Evolutionary conservation across 176 grass and related monocot species (phyloP), one percentile per base, ranked within the genome.

Genomic region (Hordeum vulgare): DNA sequence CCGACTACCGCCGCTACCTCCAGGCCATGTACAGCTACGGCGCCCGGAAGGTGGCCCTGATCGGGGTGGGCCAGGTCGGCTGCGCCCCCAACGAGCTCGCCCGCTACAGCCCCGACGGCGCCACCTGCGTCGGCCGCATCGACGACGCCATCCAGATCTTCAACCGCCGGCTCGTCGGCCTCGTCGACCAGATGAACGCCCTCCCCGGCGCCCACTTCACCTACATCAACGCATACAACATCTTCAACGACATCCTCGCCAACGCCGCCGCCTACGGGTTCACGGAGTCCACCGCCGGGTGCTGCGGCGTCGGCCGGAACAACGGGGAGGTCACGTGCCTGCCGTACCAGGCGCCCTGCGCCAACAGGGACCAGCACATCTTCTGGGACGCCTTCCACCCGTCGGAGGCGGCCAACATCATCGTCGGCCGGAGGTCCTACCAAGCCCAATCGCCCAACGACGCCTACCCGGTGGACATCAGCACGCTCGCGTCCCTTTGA

Each of bases 331-430:
- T 94, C 62, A 99, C 97, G 37, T 99, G 97, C 83, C 81, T 99
- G 44, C 97, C 97, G 26, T 96, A 89, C 74, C 84, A 96, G 79
- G 64, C 88, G 66, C 97, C 97, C 0, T 99, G 93, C 78, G 58
- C 71, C 34, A 89, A 99, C 81, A 75, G 97, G 64, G 76, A 91
- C 26, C 73, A 94, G 71, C 94, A 99, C 83, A 89, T 99, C 91
- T 99, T 96, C 86, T 99, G 94, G 89, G 97, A 99, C 77, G 97
- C 97, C 0, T 99, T 92, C 85, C 97, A 99, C 85, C 97, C 97
- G 11, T 87, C 89, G 8, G 97, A 96, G 77, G 97, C 97, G 25
- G 93, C 85, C 4, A 99, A 96, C 67, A 77, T 94, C 71, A 75
- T 99, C 63, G 89, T 99, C 62, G 97, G 93, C 1, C 90, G 76